phyloP scores from a whole-genome alignment of 371 early-diverging fungal species.

The Mortierella sp. region DNA sequence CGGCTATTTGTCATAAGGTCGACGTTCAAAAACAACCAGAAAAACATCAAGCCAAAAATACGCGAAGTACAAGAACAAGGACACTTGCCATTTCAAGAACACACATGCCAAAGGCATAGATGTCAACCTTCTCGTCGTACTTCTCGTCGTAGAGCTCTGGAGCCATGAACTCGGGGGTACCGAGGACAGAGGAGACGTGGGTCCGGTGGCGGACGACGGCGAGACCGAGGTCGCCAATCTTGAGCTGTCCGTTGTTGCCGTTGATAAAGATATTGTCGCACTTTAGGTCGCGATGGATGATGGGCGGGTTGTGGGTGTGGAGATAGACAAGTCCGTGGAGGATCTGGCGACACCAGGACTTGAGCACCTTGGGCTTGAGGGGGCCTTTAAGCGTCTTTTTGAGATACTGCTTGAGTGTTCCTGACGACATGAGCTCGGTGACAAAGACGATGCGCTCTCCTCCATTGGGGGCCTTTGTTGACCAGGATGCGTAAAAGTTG shows the following conservation, averaged over 20 bases:
- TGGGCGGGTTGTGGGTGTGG: constrained; percentile 85
- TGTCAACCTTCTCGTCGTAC: constrained; percentile 91
- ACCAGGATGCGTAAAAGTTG: constrained; percentile 81
- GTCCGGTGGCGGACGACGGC: constrained; percentile 74
- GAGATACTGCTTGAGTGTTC: constrained; percentile 86
- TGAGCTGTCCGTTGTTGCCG: constrained; percentile 90
- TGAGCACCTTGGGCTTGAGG: constrained; percentile 83
- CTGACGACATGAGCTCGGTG: constrained; percentile 95
- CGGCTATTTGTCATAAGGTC: constrained; percentile 15
- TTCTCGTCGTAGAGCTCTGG: constrained; percentile 94
- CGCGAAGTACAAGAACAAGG: not conserved
- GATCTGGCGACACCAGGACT: constrained; percentile 86
- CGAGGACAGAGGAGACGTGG: constrained; percentile 74
- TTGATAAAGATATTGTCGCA: constrained; percentile 93
- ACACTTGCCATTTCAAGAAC: constrained; percentile 84
- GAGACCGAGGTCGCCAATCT: constrained; percentile 93
- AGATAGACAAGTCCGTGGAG: constrained; percentile 87
- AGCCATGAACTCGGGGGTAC: constrained; percentile 91
- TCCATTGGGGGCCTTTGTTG: constrained; percentile 65
- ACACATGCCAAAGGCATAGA: constrained; percentile 96
- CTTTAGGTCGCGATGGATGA: constrained; percentile 92
- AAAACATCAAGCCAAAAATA: not conserved
- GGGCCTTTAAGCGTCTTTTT: constrained; percentile 76
- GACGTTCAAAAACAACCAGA: not conserved
- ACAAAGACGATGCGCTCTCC: constrained; percentile 87